phyloP scores from a whole-genome alignment of 176 grass and related monocot species.

The Lolium multiflorum region DNA sequence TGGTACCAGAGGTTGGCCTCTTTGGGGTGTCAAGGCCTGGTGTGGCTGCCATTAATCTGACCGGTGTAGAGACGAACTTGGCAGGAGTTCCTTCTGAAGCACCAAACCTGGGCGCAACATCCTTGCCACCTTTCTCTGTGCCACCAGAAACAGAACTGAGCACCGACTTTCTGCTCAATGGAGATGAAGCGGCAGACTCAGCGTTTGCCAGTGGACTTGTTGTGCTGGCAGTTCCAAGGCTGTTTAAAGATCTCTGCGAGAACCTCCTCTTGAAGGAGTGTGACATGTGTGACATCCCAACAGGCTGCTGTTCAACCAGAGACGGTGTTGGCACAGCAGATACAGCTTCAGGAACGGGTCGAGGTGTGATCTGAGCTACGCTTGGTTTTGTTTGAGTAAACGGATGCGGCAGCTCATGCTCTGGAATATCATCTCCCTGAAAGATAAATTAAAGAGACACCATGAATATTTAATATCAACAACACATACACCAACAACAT shows the following conservation, averaged over 20 bases:
- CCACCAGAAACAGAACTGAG: slow-evolving; percentile 23
- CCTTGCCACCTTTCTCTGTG: slow-evolving; percentile 14
- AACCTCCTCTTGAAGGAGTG: slow-evolving; percentile 69
- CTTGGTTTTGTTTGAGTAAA: slow-evolving; percentile 53
- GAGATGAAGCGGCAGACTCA: slow-evolving; percentile 7
- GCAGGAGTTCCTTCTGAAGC: slow-evolving; percentile 63
- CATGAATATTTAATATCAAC: neutral
- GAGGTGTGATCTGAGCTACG: slow-evolving; percentile 1
- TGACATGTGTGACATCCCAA: slow-evolving; percentile 61
- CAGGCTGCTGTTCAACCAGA: slow-evolving; percentile 34
- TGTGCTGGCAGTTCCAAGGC: neutral
- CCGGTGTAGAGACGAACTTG: slow-evolving; percentile 64
- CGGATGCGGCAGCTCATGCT: slow-evolving; percentile 71
- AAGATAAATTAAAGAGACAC: slow-evolving; percentile 17
- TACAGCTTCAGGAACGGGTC: neutral
- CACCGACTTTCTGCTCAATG: slow-evolving; percentile 27
- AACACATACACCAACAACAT: neutral
- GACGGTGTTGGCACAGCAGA: neutral
- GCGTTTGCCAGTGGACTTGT: neutral
- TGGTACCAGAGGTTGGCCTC: slow-evolving; percentile 42
- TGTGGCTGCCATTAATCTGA: slow-evolving; percentile 59
- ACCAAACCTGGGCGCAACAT: slow-evolving; percentile 18
- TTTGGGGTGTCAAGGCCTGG: slow-evolving; percentile 62
- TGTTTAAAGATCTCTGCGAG: slow-evolving; percentile 42
- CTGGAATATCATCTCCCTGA: slow-evolving; percentile 82